Evolutionary conservation across 2,329 filamentous ascomycete genomes (phyloP).

Genomic region (Apiospora malaysiana): DNA sequence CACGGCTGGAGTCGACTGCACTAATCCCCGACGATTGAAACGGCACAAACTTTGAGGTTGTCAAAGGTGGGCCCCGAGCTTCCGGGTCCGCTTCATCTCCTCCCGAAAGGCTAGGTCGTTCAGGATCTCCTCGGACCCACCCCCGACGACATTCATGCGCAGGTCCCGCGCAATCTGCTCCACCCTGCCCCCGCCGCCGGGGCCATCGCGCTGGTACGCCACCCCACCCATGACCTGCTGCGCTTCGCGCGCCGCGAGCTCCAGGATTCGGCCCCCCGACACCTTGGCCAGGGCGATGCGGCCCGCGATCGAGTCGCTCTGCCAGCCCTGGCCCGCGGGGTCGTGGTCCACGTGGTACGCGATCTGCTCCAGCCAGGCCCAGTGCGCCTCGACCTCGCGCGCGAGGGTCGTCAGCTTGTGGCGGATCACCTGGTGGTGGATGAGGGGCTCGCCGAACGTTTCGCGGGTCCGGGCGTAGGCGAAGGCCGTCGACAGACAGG

Average conservation of each 20-base stretch:
- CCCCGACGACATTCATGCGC: constrained; percentile 93
- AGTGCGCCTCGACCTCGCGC: constrained; percentile 94
- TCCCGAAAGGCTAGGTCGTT: constrained; percentile 93
- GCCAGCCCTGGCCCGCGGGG: constrained; percentile 75
- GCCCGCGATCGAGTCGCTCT: constrained; percentile 95
- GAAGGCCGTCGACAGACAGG: constrained; percentile 95
- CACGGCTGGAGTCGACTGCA: no score
- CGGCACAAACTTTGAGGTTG: no score
- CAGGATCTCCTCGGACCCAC: constrained; percentile 98
- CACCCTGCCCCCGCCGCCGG: constrained; percentile 87
- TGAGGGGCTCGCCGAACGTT: constrained; percentile 95
- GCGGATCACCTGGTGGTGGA: constrained; percentile 95
- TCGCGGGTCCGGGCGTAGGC: constrained; percentile 97
- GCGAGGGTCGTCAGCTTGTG: constrained; percentile 99
- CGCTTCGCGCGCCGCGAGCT: constrained; percentile 96
- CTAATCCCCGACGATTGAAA: no score
- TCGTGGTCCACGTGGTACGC: constrained; percentile 82
- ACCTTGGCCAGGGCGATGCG: constrained; percentile 94
- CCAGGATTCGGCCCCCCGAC: constrained; percentile 90
- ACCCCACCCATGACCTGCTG: constrained; percentile 97
- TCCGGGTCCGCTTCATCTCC: constrained; percentile 85
- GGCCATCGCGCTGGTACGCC: constrained; percentile 70
- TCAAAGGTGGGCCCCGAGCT: constrained; percentile 93
- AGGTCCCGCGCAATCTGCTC: constrained; percentile 96
- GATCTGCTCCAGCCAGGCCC: constrained; percentile 94